Evolutionary conservation across 208 protist species (phyloP), one percentile per base, ranked within the genome.

Genomic region (Crithidia fasciculata): DNA sequence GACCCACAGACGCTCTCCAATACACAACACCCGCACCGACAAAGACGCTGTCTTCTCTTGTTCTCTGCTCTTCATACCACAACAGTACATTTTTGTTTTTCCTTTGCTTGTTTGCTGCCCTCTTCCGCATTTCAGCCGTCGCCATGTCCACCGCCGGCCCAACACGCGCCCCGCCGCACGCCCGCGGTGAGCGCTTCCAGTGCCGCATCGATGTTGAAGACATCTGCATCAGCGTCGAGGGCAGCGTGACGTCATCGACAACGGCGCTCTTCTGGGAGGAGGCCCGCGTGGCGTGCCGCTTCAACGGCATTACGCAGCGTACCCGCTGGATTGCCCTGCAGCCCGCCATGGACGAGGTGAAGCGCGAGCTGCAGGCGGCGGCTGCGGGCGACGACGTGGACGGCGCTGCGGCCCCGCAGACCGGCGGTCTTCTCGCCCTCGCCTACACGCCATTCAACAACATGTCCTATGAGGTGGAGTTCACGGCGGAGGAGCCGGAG

Each of bases 161-260:
- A 10, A 16, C 54, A 9, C n/a, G 15, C 37, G 53, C 70, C 2
- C 72, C 72, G 12, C 72, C 57, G n/a, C 72, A 53, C 50, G 64
- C 62, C 12, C 56, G 47, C 18, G 72, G 64, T 28, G 72, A 77
- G 64, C 63, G 55, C 28, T 77, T 77, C 66, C 68, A 75, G 18
- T 92, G 87, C 72, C 78, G 80, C 55, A 59, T 92, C 47, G 80
- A 81, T 47, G 64, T 92, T 12, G 82, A 92, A 66, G 76, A 92
- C 49, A 62, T 87, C 41, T 69, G 37, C 39, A 69, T 92, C 40
- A 82, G 77, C 49, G 67, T 88, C 36, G 69, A 78, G 44, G 65
- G 75, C 3, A 63, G 57, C 47, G 77, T 41, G 61, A 52, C 39
- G 66, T 50, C 50, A 12, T 71, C 37, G 60, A 82, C 58, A 56